phyloP scores from a whole-genome alignment of 176 grass and related monocot species.

The Themeda triandra region DNA sequence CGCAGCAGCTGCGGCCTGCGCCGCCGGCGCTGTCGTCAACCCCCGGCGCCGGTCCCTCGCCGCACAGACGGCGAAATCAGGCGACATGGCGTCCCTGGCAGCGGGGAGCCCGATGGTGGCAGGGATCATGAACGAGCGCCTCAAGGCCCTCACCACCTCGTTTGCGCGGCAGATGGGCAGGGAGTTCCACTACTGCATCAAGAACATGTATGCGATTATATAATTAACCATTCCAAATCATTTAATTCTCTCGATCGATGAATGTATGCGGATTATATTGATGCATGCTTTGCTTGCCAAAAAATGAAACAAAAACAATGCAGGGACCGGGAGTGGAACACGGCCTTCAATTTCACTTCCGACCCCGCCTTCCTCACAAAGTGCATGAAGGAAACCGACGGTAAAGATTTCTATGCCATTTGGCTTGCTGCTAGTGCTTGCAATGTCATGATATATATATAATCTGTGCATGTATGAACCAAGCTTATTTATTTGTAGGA shows the following conservation, averaged over 20 bases:
- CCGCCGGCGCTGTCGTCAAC: neutral
- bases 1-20: neutral
- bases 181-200: slow-evolving; percentile 73
- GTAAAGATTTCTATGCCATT: neutral
- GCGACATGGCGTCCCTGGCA: neutral
- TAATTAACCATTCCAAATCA: neutral
- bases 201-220: slow-evolving; percentile 37
- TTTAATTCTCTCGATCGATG: neutral
- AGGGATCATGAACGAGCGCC: slow-evolving; percentile 23
- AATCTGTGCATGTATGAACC: too few species aligned
- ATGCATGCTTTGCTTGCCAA: neutral
- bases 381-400: slow-evolving; percentile 57
- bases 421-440: too few species aligned
- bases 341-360: slow-evolving; percentile 75
- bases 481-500: too few species aligned
- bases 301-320: neutral
- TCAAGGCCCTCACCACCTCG: slow-evolving; percentile 45
- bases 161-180: slow-evolving; percentile 47
- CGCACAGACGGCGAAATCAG: neutral
- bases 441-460: too few species aligned
- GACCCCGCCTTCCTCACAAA: slow-evolving; percentile 56
- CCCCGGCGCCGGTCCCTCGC: neutral
- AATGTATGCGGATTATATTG: neutral
- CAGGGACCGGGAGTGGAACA: slow-evolving; percentile 77
- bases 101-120: slow-evolving; percentile 14